These are phyloP conservation scores for Ogataea zsoltii DNA, from an alignment of 805 yeast genomes.

Conservation along the genomic window DNA sequence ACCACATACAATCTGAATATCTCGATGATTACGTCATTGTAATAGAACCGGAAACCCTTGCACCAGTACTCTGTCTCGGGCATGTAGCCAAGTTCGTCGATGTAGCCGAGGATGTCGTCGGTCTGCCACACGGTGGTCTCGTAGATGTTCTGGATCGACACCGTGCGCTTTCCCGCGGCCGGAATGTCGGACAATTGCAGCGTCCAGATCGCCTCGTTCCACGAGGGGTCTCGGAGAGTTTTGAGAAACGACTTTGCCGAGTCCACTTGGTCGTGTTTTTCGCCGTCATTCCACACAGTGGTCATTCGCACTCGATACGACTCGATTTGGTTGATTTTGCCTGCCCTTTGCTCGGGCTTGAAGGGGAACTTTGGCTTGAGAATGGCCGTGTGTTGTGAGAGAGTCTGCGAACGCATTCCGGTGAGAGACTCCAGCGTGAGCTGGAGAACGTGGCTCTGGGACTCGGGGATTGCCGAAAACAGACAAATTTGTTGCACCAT, in stretches of 20 bases:
- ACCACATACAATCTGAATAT: slow-evolving; percentile 46
- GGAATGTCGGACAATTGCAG: slow-evolving; percentile 72
- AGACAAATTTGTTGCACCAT: slow-evolving; percentile 60
- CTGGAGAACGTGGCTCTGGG: slow-evolving; percentile 42
- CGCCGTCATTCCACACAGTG: slow-evolving; percentile 43
- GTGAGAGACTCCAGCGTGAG: slow-evolving; percentile 54
- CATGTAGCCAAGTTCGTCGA: slow-evolving; percentile 72
- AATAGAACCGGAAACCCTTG: slow-evolving; percentile 61
- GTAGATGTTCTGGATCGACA: slow-evolving; percentile 64
- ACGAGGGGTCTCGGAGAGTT: slow-evolving; percentile 10
- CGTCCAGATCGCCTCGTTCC: slow-evolving; percentile 51
- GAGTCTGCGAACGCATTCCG: slow-evolving; percentile 46
- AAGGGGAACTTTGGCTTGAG: slow-evolving; percentile 52
- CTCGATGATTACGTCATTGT: slow-evolving; percentile 62
- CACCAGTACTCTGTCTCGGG: slow-evolving; percentile 61
- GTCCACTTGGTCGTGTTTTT: not conserved
- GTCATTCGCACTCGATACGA: slow-evolving; percentile 52
- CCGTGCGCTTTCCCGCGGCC: slow-evolving; percentile 67
- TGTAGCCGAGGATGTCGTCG: slow-evolving; percentile 43
- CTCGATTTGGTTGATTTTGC: slow-evolving; percentile 58
- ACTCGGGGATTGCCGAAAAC: slow-evolving; percentile 45
- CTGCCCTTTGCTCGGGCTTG: slow-evolving; percentile 54
- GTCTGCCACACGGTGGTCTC: slow-evolving; percentile 57
- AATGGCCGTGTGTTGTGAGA: slow-evolving; percentile 49
- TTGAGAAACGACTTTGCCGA: slow-evolving; percentile 16